Evolutionary conservation across 805 yeast genomes (phyloP).

Genomic region (Lipomyces starkeyi): DNA sequence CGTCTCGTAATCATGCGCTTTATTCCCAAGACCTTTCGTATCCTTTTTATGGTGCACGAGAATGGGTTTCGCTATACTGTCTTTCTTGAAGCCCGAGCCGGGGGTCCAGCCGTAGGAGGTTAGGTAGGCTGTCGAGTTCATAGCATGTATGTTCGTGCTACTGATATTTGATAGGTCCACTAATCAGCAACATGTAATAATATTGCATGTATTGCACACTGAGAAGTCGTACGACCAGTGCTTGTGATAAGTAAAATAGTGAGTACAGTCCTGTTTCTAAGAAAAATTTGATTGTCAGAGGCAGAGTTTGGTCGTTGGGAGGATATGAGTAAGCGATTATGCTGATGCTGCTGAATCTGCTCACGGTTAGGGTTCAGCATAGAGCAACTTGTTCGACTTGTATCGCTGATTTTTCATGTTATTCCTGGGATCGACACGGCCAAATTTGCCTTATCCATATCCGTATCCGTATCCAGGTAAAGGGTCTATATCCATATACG

Average conservation of each 20-base stretch:
- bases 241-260: neutral
- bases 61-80: slow-evolving; percentile 84
- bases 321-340: neutral
- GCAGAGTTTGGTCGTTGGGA: neutral
- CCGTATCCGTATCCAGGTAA: too few relatives aligned
- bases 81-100: slow-evolving; percentile 81
- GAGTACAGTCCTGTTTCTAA: neutral
- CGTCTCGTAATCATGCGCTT: slow-evolving; percentile 73
- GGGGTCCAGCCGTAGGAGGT: slow-evolving; percentile 87
- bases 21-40: slow-evolving; percentile 86
- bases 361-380: neutral
- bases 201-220: neutral
- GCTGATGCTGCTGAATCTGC: neutral
- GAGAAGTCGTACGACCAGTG: neutral
- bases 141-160: slow-evolving; percentile 41
- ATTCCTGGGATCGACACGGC: too few relatives aligned
- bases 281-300: neutral
- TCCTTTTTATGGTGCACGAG: slow-evolving; percentile 90
- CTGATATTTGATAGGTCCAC: neutral
- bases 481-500: too few relatives aligned
- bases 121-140: slow-evolving; percentile 79
- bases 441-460: too few relatives aligned
- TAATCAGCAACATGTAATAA: neutral
- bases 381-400: too few relatives aligned
- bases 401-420: too few relatives aligned